Evolutionary conservation across 2,329 filamentous ascomycete genomes (phyloP).

Genomic region (Amphichorda felina): DNA sequence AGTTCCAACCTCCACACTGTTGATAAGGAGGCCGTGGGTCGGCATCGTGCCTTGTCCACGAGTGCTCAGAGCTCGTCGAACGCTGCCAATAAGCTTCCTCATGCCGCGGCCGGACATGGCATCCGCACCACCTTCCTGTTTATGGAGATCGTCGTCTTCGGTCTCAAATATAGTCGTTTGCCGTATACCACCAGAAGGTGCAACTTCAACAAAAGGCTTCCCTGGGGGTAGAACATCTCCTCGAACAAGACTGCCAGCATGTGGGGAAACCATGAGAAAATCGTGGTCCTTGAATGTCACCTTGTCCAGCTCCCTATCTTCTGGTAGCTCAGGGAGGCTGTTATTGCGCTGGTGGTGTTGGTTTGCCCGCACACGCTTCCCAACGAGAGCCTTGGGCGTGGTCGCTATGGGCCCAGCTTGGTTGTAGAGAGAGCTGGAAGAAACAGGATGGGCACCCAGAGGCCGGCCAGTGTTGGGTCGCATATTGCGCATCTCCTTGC

Average conservation of each 20-base stretch:
- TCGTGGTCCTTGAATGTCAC: conserved; percentile 41
- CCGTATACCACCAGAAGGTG: conserved; percentile 28
- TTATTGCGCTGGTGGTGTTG: conserved; percentile 70
- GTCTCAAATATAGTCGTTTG: conserved; percentile 42
- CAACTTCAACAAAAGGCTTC: conserved; percentile 65
- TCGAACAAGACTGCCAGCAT: conserved; percentile 75
- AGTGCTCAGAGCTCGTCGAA: conserved; percentile 69
- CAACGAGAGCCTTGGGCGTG: conserved; percentile 44
- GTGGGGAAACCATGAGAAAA: conserved; percentile 50
- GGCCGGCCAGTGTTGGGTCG: conserved; percentile 27
- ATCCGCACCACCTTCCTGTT: conserved; percentile 15
- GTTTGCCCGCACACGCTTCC: conserved; percentile 45
- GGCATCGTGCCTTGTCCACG: conserved; percentile 29
- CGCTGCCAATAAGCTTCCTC: conserved; percentile 75
- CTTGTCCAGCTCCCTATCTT: conserved; percentile 50
- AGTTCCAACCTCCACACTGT: neutral
- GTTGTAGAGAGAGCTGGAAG: conserved; percentile 35
- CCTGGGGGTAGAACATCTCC: conserved; percentile 75
- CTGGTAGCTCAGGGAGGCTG: conserved; percentile 69
- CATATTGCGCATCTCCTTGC: conserved; percentile 30
- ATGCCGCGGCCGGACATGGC: conserved; percentile 63
- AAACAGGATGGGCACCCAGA: conserved; percentile 43
- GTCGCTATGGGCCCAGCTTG: conserved; percentile 39
- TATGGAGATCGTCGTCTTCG: conserved; percentile 4
- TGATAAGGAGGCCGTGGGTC: neutral